phyloP scores from a whole-genome alignment of 352 stramenopile genomes.

The Phytopythium vexans region DNA sequence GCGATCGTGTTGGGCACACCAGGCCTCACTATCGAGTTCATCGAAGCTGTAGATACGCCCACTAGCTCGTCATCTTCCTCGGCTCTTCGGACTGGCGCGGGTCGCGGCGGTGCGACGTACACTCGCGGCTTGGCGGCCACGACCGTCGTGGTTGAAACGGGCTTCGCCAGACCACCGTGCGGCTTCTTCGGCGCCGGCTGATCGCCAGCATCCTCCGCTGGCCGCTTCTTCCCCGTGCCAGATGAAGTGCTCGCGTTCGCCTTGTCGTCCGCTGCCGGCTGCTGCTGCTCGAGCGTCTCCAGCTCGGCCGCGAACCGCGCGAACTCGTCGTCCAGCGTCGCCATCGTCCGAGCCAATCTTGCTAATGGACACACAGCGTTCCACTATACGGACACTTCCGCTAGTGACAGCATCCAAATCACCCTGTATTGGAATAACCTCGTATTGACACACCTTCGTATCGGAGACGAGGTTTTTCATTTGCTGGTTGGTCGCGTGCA shows the following conservation, averaged over 20 bases:
- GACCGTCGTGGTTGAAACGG: constrained; percentile 14
- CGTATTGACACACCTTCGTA: not conserved
- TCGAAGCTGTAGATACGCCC: too few relatives aligned
- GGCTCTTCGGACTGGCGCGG: constrained; percentile 21
- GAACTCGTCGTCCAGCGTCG: constrained; percentile 76
- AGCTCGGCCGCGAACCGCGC: constrained; percentile 81
- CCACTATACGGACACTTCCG: not conserved
- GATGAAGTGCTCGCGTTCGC: not conserved
- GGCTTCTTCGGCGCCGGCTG: constrained; percentile 26
- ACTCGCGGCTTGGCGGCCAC: constrained; percentile 50
- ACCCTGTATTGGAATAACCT: constrained; percentile 1
- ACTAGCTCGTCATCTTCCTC: too few relatives aligned
- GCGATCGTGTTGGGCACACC: constrained; percentile 43
- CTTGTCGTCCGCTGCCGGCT: constrained; percentile 3
- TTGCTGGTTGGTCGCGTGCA: too few relatives aligned
- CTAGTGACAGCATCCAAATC: constrained; percentile 8
- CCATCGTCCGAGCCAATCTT: constrained; percentile 22
- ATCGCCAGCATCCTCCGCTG: constrained; percentile 14
- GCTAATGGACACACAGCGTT: not conserved
- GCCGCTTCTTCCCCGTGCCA: constrained; percentile 26
- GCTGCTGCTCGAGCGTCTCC: constrained; percentile 62
- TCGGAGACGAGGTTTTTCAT: too few relatives aligned
- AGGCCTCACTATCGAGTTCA: constrained; percentile 4
- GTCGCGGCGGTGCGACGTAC: constrained; percentile 68
- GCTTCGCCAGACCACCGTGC: constrained; percentile 14